Conservation (phyloP, 192 early-diverging fungal genomes). For the Funneliformis geosporum region DNA sequence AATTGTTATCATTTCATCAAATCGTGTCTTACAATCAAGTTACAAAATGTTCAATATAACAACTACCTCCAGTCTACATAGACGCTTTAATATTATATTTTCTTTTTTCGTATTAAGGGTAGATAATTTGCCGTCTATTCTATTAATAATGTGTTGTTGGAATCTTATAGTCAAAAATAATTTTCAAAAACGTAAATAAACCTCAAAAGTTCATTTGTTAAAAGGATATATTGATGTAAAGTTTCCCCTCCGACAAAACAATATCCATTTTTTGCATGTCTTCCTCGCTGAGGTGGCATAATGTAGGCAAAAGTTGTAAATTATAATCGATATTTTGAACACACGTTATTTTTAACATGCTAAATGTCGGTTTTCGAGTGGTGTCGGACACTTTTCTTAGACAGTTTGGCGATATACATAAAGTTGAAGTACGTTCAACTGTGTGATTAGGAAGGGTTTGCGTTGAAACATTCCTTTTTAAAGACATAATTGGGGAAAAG, state of each 20-base stretch:
- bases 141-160: constrained; percentile 27
- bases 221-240: constrained; percentile 28
- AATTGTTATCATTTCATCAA: neutral
- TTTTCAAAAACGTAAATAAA: neutral
- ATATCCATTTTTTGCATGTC: constrained; percentile 29
- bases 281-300: constrained; percentile 1
- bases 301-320: constrained; percentile 2
- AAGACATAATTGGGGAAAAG: neutral
- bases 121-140: constrained; percentile 28
- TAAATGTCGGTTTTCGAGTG: neutral
- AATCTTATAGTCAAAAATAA: neutral
- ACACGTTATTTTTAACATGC: constrained; percentile 23
- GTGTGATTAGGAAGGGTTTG: constrained; percentile 26
- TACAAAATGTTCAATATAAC: neutral
- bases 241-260: neutral
- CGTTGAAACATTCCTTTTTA: neutral
- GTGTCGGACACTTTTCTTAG: neutral
- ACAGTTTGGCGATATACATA: constrained; percentile 12
- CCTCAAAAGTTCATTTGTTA: neutral
- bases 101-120: constrained; percentile 27
- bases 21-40: neutral
- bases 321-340: constrained; percentile 20
- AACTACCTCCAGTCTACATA: constrained; percentile 20
- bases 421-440: constrained; percentile 10
- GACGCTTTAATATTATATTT: constrained; percentile 28